Conservation (phyloP, 2,329 filamentous ascomycete genomes). For the Chrysoporthe cubensis region DNA sequence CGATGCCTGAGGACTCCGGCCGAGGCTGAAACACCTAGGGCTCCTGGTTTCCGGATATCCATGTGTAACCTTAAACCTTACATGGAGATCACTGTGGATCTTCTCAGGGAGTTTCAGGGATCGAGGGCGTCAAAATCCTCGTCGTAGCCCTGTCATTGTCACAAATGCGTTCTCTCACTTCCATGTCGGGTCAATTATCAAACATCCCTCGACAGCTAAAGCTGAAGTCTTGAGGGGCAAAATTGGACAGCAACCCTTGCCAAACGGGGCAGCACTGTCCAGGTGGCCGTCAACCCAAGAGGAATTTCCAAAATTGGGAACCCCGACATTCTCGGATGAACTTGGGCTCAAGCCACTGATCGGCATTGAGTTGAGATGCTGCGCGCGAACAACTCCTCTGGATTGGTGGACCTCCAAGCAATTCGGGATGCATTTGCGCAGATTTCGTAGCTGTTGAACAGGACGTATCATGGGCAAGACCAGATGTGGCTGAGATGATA, state of each 20-base stretch:
- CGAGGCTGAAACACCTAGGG: constrained; percentile 26
- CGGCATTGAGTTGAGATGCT: background rate
- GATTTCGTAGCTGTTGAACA: background rate
- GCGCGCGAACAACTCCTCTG: no score
- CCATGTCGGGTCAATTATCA: background rate
- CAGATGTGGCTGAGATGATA: background rate
- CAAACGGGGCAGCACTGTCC: background rate
- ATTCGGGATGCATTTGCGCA: background rate
- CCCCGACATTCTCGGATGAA: background rate
- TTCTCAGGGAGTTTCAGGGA: background rate
- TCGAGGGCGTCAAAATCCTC: background rate
- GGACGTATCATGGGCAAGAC: background rate
- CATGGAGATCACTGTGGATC: background rate
- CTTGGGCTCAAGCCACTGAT: background rate
- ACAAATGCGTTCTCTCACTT: background rate
- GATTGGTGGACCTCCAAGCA: background rate
- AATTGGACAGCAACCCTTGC: background rate
- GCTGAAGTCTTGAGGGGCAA: background rate
- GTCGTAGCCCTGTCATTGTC: background rate
- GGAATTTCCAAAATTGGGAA: background rate
- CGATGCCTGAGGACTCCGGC: constrained; percentile 4
- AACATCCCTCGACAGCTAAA: background rate
- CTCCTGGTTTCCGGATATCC: constrained; percentile 15
- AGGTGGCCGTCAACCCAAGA: background rate
- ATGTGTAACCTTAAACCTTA: constrained; percentile 7